Base-by-base conservation (phyloP, 306 rosid species). In the Casuarina cunninghamiana region DNA sequence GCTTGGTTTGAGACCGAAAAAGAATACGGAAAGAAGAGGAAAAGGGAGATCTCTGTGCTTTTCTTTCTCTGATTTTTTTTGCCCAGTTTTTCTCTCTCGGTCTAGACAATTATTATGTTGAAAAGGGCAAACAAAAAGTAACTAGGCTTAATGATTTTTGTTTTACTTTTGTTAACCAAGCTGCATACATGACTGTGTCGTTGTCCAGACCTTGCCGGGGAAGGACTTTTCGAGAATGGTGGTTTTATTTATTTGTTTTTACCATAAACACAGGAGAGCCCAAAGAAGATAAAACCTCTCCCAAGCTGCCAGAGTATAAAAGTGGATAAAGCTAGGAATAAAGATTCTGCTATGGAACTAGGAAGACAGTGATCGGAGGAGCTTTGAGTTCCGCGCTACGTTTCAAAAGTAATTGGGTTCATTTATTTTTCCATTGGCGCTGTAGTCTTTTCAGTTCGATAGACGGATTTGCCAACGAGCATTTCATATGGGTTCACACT, bases 101-200 rank as follows among this genome's bases (percentile, higher is more conserved):
- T 15, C 38, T 17, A 76, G 35, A 74, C 50, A 66, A 69, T 38
- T 49, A 63, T 63, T 69, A 69, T 7, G 79, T 82, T 88, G 87
- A 87, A 82, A 86, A 84, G 88, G 79, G 84, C 32, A 80, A 26
- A 79, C 5, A 19, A 58, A 80, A 86, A 74, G 77, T 78, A 78
- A 58, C 67, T 79, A 82, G 86, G 83, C 79, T 83, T 84, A 84
- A 89, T 91, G 88, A 87, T 88, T 78, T 53, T 79, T 60, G 77
- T 72, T 87, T 72, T 74, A 32, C 88, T 85, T 90, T 85, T 61
- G 91, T 76, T 83, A 83, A 77, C 80, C 86, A 87, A 82, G 74
- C 77, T 84, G 89, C 77, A 83, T 75, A 71, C 77, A 79, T 71
- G 80, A 81, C 81, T 80, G 87, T 80, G 89, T 81, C 79, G 86